phyloP scores from a whole-genome alignment of 2,329 filamentous ascomycete species.

The Cladosporium sp. region DNA sequence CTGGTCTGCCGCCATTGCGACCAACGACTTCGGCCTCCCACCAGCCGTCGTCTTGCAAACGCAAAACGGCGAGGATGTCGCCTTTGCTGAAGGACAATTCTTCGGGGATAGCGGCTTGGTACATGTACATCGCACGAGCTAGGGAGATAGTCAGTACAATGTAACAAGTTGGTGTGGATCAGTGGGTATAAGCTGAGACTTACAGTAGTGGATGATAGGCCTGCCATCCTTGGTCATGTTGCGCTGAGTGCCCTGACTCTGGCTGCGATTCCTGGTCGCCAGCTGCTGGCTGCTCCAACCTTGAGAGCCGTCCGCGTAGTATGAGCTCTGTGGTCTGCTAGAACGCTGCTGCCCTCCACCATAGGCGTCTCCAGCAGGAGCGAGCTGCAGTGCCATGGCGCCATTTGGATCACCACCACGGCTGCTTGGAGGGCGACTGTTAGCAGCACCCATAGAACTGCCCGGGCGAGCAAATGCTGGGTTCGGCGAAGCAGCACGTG shows the following conservation, averaged over 20 bases:
- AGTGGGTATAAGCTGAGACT: slow-evolving; percentile 41
- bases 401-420: slow-evolving; percentile 38
- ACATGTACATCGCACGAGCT: slow-evolving; percentile 94
- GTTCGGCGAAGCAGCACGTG: slow-evolving; percentile 36
- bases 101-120: slow-evolving; percentile 90
- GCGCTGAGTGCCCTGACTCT: slow-evolving; percentile 81
- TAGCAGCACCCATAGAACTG: slow-evolving; percentile 24
- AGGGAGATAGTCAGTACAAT: slow-evolving; percentile 12
- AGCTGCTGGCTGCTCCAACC: slow-evolving; percentile 33
- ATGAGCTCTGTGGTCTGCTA: slow-evolving; percentile 40
- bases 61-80: slow-evolving; percentile 80
- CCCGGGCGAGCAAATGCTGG: slow-evolving; percentile 35
- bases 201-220: slow-evolving; percentile 89
- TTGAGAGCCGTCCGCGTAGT: slow-evolving; percentile 31
- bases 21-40: slow-evolving; percentile 95
- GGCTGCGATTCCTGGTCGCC: slow-evolving; percentile 57
- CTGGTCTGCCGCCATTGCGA: slow-evolving; percentile 48
- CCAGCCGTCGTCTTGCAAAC: slow-evolving; percentile 96
- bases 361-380: slow-evolving; percentile 35
- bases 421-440: slow-evolving; percentile 40
- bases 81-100: slow-evolving; percentile 91
- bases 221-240: slow-evolving; percentile 83
- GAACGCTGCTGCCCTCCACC: slow-evolving; percentile 38
- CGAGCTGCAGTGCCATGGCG: slow-evolving; percentile 43
- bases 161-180: background rate